Evolutionary conservation across 345 rosid genomes (phyloP), one percentile per base, ranked within the genome.

Genomic region (Pistacia vera): DNA sequence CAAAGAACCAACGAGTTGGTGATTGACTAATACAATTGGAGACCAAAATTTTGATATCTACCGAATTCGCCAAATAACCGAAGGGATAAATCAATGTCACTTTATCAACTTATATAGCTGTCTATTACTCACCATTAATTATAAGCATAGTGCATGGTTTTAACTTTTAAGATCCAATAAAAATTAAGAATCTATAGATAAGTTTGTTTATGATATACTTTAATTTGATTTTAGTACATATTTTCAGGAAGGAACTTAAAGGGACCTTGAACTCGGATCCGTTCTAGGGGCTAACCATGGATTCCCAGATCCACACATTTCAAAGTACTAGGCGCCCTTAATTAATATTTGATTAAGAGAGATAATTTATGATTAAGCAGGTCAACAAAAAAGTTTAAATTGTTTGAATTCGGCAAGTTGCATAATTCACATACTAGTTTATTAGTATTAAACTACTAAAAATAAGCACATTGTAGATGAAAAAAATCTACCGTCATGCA

Each of bases 361-460:
- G 36, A 72, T 17, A 20, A 14, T 41, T 17, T 49, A 57, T 35
- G 33, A 52, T 38, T 41, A 22, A 46, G 20, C 2, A 0, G 55
- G 58, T 60, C 57, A 60, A 46, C 25, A 17, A 8, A 72, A 44
- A 55, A 38, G 66, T 2, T 8, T 25, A 3, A 16, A 20, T 38
- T 44, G 20, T 57, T 22, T 71, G 12, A 56, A 57, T 57, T 57
- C 4, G n/a, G 46, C 66, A 41, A 71, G 66, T 71, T 38, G 75
- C 13, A 56, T 5, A 1, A 20, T 18, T 71, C 33, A 71, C 18
- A 71, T 60, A 14, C 6, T 59, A 59, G 30, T 72, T 48, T 58
- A 59, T 14, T 22, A 57, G 13, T 16, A 59, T 30, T 30, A 30
- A 30, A 51, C 10, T 7, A 28, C n/a, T 68, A 2, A 51, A 68